Base-by-base conservation (phyloP, 305 asterid species). In the Rubia peregrina region DNA sequence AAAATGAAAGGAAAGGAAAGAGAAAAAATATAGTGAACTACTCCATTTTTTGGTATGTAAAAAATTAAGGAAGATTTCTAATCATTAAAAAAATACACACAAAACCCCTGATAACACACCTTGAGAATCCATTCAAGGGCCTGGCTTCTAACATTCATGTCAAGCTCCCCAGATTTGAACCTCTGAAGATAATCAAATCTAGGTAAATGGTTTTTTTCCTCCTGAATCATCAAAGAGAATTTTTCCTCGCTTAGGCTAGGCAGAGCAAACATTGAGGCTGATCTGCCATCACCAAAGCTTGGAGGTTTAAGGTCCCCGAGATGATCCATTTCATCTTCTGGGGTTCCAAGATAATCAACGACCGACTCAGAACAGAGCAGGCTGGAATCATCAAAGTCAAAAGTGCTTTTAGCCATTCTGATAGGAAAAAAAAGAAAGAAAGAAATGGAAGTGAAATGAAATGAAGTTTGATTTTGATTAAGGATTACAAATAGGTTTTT, bases 91-190 rank as follows among this genome's bases (percentile, higher is more conserved):
- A 42, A 36, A 59, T 24, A 12, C 33, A 76, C 6, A 10, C 3
- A 55, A 56, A 2, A 65, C 74, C 57, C 6, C 42, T 13, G 24
- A 24, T 36, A 57, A 57, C 72, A 22, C 11, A 92, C 97, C 97
- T 90, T 88, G 75, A 78, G 67, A 83, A 88, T 87, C 97, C 97
- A 92, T 77, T 88, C 90, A 82, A 90, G 73, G 60, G 97, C 91
- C 69, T 86, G 85, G 49, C 77, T 83, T 82, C 98, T 86, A 66
- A 78, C 68, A 44, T 85, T 82, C 81, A 79, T 68, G 82, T 90
- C 96, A 77, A 88, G 71, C 51, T 85, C 95, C 17, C 98, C 97
- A 71, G 44, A 73, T 81, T 87, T 92, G 80, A 92, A 71, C 76
- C 96, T 88, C 68, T 42, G 53, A 49, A 92, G 82, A 83, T 90